Evolutionary conservation across 768 basidiomycete species (phyloP), one percentile per base, ranked within the genome.

Genomic region (Vararia minispora): DNA sequence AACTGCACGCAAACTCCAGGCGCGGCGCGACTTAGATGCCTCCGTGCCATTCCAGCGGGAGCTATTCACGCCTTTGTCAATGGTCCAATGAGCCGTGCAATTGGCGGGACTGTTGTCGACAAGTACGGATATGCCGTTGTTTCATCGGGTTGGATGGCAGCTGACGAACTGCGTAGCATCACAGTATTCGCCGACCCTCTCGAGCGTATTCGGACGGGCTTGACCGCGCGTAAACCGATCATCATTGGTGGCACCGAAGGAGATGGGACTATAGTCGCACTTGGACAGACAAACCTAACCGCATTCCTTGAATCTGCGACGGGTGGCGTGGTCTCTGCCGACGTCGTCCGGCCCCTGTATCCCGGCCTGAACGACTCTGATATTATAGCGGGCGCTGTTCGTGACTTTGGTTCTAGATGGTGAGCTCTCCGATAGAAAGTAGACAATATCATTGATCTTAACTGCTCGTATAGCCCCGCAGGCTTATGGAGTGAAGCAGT

Each of bases 1-100:
- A 46, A 46, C 17, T 57, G 55, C 28, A 33, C 13, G 2, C 41
- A 52, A 22, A 2, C 39, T 4, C 42, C 52, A 9, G 55, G 55
- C 11, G 4, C 46, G 1, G 24, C n/a, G 28, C 40, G 55, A 10
- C 35, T 55, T 5, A 22, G 46, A 12, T 57, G 55, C 39, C 42
- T 57, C 7, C 52, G 47, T 20, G 20, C 34, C 10, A 41, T 56
- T 7, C 43, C 55, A 7, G 48, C 52, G 4, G 11, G 32, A 9
- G 30, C 25, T 2, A 55, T 57, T 31, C 46, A 40, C 1, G 34
- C 33, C 2, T 56, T 28, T 20, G 39, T 37, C 11, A 43, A 35
- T n/a, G 37, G 38, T 2, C 42, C 38, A 18, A 18, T 34, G 13
- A 31, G 33, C 27, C n/a, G n/a, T n/a, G n/a, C n/a, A n/a, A n/a